A percentile compares a stretch with the other conserved stretches of the same genome.
These are phyloP conservation scores for Cenchrus fungigraminus DNA, from an alignment of 176 grass and related monocot species.

Conservation along the genomic window DNA sequence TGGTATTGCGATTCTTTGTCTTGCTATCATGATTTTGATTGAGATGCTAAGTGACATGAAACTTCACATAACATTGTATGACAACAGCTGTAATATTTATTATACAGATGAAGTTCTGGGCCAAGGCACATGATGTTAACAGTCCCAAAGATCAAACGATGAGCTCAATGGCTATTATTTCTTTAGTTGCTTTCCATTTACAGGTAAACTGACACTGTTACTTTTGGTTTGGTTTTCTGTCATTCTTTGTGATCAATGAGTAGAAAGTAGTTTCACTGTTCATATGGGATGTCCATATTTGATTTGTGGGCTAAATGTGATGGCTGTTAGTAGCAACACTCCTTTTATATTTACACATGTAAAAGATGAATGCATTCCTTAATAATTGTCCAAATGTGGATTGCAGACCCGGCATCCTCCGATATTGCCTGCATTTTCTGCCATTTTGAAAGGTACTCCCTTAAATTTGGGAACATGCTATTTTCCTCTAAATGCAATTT, in stretches of 20 bases:
- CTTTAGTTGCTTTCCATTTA: slow-evolving; percentile 98
- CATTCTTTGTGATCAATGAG: slow-evolving; percentile 3
- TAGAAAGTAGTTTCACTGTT: slow-evolving; percentile 9
- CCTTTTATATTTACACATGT: slow-evolving; percentile 29
- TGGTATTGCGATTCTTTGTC: slow-evolving; percentile 65
- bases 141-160: slow-evolving; percentile 86
- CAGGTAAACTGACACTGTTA: slow-evolving; percentile 64
- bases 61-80: slow-evolving; percentile 19
- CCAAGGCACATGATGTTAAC: slow-evolving; percentile 73
- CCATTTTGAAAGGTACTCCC: slow-evolving; percentile 77
- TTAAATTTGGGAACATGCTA: slow-evolving; percentile 2
- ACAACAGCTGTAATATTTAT: slow-evolving; percentile 31
- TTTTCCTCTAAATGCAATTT: slow-evolving; percentile 23
- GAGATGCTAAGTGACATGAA: slow-evolving; percentile 22
- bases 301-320: neutral
- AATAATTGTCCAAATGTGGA: slow-evolving; percentile 40
- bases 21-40: slow-evolving; percentile 25
- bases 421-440: slow-evolving; percentile 87
- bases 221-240: slow-evolving; percentile 23
- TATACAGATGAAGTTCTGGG: slow-evolving; percentile 90
- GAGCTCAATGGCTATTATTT: slow-evolving; percentile 95
- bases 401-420: slow-evolving; percentile 81
- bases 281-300: slow-evolving; percentile 33
- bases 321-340: neutral
- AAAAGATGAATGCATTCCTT: slow-evolving; percentile 26